These are phyloP conservation scores for Rhodotorula sp. DNA, from an alignment of 1,284 basidiomycete species.

Conservation along the genomic window DNA sequence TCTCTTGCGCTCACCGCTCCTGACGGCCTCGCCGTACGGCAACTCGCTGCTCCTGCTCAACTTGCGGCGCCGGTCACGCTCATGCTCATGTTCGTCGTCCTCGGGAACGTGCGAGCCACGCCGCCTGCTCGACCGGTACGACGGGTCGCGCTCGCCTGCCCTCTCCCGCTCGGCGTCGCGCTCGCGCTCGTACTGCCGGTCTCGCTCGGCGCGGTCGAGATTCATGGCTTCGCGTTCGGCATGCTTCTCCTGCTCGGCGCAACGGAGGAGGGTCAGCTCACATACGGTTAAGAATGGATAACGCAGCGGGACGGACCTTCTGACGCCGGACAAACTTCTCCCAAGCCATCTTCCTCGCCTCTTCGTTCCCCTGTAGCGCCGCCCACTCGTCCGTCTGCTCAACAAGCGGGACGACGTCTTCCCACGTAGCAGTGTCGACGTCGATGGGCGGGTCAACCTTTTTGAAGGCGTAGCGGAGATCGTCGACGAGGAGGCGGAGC, in stretches of 20 bases:
- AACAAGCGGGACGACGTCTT: conserved; percentile 73
- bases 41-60: too few relatives aligned
- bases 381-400: conserved; percentile 77
- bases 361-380: conserved; percentile 72
- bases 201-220: conserved; percentile 22
- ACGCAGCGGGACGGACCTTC: conserved; percentile 57
- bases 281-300: not conserved
- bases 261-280: not conserved
- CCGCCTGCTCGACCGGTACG: conserved; percentile 16
- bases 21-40: not conserved
- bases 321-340: conserved; percentile 80
- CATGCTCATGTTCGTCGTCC: not conserved
- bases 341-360: conserved; percentile 72
- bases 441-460: conserved; percentile 75
- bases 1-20: conserved; percentile 4
- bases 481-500: conserved; percentile 85
- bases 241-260: conserved; percentile 24
- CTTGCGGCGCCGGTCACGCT: too few relatives aligned
- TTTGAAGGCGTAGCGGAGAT: conserved; percentile 90
- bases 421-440: conserved; percentile 63
- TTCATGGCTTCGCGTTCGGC: conserved; percentile 27
- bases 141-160: conserved; percentile 13
- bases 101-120: not conserved
- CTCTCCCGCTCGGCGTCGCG: conserved; percentile 20
- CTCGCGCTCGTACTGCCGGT: conserved; percentile 21